Base-by-base conservation (phyloP, 305 asterid species). In the Salvia sclarea region DNA sequence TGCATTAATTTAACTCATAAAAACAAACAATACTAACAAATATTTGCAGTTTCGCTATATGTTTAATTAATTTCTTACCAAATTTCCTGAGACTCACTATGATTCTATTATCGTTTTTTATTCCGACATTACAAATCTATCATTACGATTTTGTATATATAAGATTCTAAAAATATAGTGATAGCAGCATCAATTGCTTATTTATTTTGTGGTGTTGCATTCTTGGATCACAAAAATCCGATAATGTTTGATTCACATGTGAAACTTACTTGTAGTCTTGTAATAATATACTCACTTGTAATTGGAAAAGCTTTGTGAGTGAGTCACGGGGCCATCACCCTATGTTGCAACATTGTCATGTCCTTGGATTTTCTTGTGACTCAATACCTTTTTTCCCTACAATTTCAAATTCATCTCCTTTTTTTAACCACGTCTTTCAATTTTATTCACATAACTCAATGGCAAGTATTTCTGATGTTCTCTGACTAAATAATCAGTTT, bases 211-310 rank as follows among this genome's bases (percentile, higher is more conserved):
- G 48, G 6, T n/a, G 30, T 35, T 50, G 58, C 28, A 24, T 58
- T 58, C 0, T 59, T 60, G 68, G 66, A 43, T 57, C 50, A 60
- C 63, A 73, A 52, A 66, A 65, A 58, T 72, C 16, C 24, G 75
- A 64, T 45, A 45, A 70, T 58, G 73, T 50, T 58, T 43, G 21
- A 37, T 24, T 17, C 18, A 11, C 80, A 76, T 76, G 80, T 71
- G 80, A 76, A 76, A 61, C 80, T 75, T 35, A 63, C 40, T 69
- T 75, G 79, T 75, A 71, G 64, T 69, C 50, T 75, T 76, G 77
- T 76, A 71, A 52, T 70, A 70, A 70, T 70, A 35, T 70, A 53
- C 43, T 59, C 48, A 17, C 56, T 66, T 50, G 14, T 33, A 70
- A 68, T 63, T 70, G 55, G 60, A 63, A 64, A 70, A 17, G 22